Evolutionary conservation across 352 stramenopile genomes (phyloP), one percentile per base, ranked within the genome.

Genomic region (Globisporangium middletonii): DNA sequence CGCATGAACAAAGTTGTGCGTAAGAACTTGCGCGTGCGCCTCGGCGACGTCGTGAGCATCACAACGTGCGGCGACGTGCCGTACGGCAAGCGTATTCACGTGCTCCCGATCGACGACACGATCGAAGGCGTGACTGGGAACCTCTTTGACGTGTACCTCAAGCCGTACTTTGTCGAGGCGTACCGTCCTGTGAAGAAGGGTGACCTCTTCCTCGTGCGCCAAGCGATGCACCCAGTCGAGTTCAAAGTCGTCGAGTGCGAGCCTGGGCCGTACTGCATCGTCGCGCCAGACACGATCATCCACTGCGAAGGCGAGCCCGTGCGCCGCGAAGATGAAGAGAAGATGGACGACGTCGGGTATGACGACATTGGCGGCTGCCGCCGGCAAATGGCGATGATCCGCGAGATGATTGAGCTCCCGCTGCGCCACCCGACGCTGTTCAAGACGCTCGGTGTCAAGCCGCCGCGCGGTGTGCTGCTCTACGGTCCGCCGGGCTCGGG

Each of bases 221-320:
- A 97, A 50, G 97, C 97, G 37, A 99, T 99, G 97, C 97, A 99
- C 75, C 96, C 97, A 3, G 97, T 99, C 2, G 97, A 99, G 77
- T 99, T 99, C 81, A 99, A 99, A 80, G 97, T 99, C 26, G 97
- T 99, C 48, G 97, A 99, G 75, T 99, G 93, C 4, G 97, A 99
- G 68, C 97, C 97, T 1, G 86, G 83, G 23, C 96, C 96, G 27
- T 99, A 98, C 75, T 99, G 97, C 69, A 99, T 99, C 62, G 97
- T 99, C 37, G 97, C 97, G 9, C 96, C 97, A 0, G 97, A 99
- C 71, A 99, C 97, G 18, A 97, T 99, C 59, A 99, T 99, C 71
- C 96, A 99, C 79, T 99, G 97, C 65, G 97, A 99, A 69, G 97
- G 97, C 28, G 97, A 99, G 67, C 96, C 97, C 15, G 89, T 99